Percentiles rank a stretch among this genome's conserved stretches.
phyloP scores from a whole-genome alignment of 345 rosid genomes.

The Moricandia moricandioides region DNA sequence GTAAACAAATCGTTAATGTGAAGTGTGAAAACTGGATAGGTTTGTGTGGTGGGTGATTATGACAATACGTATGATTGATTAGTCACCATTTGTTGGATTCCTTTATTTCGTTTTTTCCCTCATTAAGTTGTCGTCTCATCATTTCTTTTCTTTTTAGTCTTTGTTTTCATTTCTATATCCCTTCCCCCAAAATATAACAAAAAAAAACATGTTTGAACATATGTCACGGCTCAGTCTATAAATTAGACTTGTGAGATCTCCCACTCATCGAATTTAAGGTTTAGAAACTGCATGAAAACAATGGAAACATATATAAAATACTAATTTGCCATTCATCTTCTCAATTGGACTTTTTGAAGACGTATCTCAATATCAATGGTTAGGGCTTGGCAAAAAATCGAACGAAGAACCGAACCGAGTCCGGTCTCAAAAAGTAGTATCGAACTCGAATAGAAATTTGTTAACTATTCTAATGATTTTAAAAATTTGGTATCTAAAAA shows the following conservation, averaged over 20 bases:
- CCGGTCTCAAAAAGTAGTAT: too few relatives aligned
- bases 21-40: neutral
- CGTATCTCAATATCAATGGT: too few relatives aligned
- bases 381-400: too few relatives aligned
- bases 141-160: neutral
- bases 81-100: constrained; percentile 27
- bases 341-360: too few relatives aligned
- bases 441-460: too few relatives aligned
- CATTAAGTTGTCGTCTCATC: constrained; percentile 20
- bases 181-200: neutral
- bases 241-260: neutral
- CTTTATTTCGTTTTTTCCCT: constrained; percentile 25
- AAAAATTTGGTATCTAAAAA: too few relatives aligned
- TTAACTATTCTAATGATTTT: too few relatives aligned
- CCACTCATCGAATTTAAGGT: neutral
- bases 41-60: constrained; percentile 12
- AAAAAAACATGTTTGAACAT: neutral
- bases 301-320: neutral
- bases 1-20: constrained; percentile 15
- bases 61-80: constrained; percentile 33
- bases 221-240: neutral
- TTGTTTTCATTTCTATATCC: neutral
- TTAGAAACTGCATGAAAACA: neutral
- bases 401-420: too few relatives aligned
- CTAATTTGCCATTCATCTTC: too few relatives aligned